Conservation (phyloP, 2,329 filamentous ascomycete species). For the Trichophyton rubrum region DNA sequence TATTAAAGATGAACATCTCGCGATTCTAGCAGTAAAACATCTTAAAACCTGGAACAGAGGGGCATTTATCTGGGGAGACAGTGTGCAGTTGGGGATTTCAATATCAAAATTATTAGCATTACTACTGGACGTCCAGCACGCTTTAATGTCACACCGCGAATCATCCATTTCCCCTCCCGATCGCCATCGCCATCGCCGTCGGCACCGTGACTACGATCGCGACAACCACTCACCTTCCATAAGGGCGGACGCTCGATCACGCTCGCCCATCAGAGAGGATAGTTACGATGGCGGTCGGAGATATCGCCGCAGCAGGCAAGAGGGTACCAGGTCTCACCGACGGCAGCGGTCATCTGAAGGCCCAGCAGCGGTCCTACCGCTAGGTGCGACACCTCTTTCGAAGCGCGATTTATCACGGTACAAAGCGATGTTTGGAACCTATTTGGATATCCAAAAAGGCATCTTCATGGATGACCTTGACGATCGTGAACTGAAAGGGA, state of each 20-base stretch:
- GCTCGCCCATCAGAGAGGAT: slow-evolving; percentile 19
- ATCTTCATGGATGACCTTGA: slow-evolving; percentile 55
- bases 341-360: slow-evolving; percentile 9
- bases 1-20: too few relatives aligned
- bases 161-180: neutral
- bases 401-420: slow-evolving; percentile 57
- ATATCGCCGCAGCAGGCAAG: slow-evolving; percentile 13
- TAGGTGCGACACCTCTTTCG: slow-evolving; percentile 50
- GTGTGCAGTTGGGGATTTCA: neutral
- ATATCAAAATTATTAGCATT: neutral
- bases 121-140: neutral
- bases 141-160: neutral
- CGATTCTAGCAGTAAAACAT: too few relatives aligned
- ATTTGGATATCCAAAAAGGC: slow-evolving; percentile 78
- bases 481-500: slow-evolving; percentile 62
- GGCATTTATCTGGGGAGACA: neutral
- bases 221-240: neutral
- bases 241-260: slow-evolving; percentile 11
- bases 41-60: too few relatives aligned
- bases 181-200: neutral
- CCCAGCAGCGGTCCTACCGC: slow-evolving; percentile 44
- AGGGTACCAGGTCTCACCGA: neutral
- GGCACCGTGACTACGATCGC: neutral
- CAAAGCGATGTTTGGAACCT: slow-evolving; percentile 63
- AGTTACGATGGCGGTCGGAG: slow-evolving; percentile 29